Evolutionary conservation across 1,139 yeast genomes (phyloP).

Genomic region (Debaryomyces sp.): DNA sequence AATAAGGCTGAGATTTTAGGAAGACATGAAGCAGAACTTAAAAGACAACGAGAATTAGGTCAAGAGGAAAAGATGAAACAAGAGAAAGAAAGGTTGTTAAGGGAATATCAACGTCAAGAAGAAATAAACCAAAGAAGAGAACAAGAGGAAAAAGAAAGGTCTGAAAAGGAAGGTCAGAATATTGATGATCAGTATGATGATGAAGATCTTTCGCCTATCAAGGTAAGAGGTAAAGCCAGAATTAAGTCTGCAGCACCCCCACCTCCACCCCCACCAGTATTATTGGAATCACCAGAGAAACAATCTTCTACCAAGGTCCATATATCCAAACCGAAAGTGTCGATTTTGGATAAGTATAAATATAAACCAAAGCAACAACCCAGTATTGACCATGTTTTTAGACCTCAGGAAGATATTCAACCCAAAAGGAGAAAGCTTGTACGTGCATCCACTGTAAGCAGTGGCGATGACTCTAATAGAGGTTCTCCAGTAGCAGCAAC

Average conservation of each 20-base stretch:
- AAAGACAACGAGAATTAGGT: conserved; percentile 17
- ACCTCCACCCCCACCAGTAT: not conserved
- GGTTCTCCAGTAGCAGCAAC: conserved; percentile 8
- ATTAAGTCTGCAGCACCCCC: conserved; percentile 26
- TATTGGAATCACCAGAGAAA: conserved; percentile 15
- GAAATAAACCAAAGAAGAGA: conserved; percentile 6
- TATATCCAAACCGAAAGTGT: conserved; percentile 51
- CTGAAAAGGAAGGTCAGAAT: not conserved
- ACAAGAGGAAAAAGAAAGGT: conserved; percentile 8
- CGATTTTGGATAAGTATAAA: conserved; percentile 57
- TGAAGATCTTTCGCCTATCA: conserved; percentile 39
- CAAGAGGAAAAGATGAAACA: conserved; percentile 17
- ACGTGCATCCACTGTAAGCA: conserved; percentile 28
- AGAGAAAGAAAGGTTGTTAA: conserved; percentile 19
- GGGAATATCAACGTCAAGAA: conserved; percentile 18
- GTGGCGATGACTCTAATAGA: conserved; percentile 12
- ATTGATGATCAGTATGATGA: conserved; percentile 18
- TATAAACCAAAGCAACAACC: conserved; percentile 30
- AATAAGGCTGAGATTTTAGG: conserved; percentile 32
- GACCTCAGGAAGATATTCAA: conserved; percentile 17
- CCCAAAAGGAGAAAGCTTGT: conserved; percentile 41
- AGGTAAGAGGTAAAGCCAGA: conserved; percentile 36
- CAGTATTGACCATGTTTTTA: conserved; percentile 25
- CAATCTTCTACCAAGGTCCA: conserved; percentile 58
- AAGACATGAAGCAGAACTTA: conserved; percentile 25